Evolutionary conservation across 2,329 filamentous ascomycete genomes (phyloP), one percentile per base, ranked within the genome.

Genomic region (Trichoderma sp.): DNA sequence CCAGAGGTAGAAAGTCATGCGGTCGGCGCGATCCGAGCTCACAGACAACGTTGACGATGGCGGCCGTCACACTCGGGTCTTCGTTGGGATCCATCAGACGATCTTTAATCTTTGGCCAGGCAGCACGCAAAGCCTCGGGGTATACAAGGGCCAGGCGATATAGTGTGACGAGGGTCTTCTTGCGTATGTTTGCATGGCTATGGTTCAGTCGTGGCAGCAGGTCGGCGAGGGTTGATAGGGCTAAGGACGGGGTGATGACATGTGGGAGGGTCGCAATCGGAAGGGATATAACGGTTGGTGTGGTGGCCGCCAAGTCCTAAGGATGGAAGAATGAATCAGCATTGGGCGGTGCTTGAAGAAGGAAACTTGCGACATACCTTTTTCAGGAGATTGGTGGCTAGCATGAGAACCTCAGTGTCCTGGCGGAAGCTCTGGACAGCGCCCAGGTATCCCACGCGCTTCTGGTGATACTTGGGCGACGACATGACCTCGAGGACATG

Each of bases 401-500:
- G 83, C 93, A 99, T 97, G 76, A 99, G 83, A 61, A 99, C 95
- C 77, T 99, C 95, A 2, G 95, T 99, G 74, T 98, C 94, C 2
- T 94, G 87, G 25, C 94, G 89, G 80, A 97, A 99, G 83, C 91
- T 98, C 84, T 99, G 95, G 34, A 97, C 93, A 9, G 95, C 95
- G 15, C 92, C 94, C 22, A 99, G 84, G 78, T 99, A 99, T 68
- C 94, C 95, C 53, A 97, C 93, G 71, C 94, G 87, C 81, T 99
- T 99, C 80, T 97, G 94, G 72, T 93, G 87, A 78, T 97, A 97
- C 78, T 97, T 98, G 57, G 91, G 85, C 45, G 93, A 97, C 42
- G 94, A 97, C 95, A 99, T 99, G 81, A 99, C 95, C 82, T 99
- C 95, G 57, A 99, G 89, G 63, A 98, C 94, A 78, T 99, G 92